A percentile compares a stretch with the other conserved stretches of the same genome.
These are phyloP conservation scores for Hypoxylon rubiginosum DNA, from an alignment of 2,329 filamentous ascomycete species.

Conservation along the genomic window DNA sequence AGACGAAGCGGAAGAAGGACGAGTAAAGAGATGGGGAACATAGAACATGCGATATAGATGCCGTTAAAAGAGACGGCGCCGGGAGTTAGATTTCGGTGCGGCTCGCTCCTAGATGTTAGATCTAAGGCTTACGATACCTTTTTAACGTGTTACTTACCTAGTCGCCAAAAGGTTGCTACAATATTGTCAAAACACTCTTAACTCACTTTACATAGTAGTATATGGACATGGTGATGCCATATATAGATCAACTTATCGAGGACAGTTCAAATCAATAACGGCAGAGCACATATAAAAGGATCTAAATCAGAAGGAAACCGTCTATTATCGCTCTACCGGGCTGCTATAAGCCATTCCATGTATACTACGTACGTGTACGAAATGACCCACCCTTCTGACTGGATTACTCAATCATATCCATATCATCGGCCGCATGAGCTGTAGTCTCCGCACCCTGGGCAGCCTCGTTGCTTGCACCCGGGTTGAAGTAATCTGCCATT, in stretches of 20 bases:
- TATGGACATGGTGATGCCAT: too few relatives aligned
- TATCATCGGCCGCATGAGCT: constrained; percentile 63
- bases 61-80: not conserved
- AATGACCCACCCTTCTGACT: not conserved
- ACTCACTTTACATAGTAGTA: too few relatives aligned
- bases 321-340: constrained; percentile 18
- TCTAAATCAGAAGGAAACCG: constrained; percentile 3
- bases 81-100: not conserved
- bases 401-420: constrained; percentile 77
- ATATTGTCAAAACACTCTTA: too few relatives aligned
- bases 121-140: not conserved
- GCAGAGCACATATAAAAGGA: not conserved
- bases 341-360: constrained; percentile 4
- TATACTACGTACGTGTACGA: constrained; percentile 1
- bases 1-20: constrained; percentile 52
- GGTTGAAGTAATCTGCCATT: constrained; percentile 92
- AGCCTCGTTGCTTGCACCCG: constrained; percentile 55
- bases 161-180: too few relatives aligned
- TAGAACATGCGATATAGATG: not conserved
- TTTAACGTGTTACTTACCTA: not conserved
- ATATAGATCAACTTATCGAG: not conserved
- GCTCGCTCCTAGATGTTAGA: not conserved
- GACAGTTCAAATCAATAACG: not conserved
- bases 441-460: constrained; percentile 54
- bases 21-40: constrained; percentile 23